Conservation (phyloP, 495 filamentous ascomycete genomes). For the Lophiostoma macrostomum region DNA sequence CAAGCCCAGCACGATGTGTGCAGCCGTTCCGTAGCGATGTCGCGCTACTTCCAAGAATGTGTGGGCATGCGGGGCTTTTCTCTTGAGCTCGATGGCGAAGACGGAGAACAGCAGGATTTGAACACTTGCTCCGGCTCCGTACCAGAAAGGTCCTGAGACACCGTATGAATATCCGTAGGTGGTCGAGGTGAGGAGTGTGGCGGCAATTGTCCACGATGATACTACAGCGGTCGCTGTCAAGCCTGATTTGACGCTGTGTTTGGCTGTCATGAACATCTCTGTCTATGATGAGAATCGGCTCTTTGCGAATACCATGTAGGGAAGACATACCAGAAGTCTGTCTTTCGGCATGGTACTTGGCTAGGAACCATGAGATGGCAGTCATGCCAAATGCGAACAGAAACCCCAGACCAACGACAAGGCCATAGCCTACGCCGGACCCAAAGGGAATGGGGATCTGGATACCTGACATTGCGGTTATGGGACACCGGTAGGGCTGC, state of each 20-base stretch:
- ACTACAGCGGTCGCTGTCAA: conserved; percentile 51
- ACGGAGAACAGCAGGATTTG: conserved; percentile 33
- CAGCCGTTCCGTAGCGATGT: conserved; percentile 41
- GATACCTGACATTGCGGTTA: no score
- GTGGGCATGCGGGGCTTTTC: conserved; percentile 31
- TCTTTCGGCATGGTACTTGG: no score
- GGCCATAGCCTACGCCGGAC: no score
- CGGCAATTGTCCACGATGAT: conserved; percentile 23
- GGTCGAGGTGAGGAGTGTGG: conserved; percentile 14
- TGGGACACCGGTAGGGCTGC: no score
- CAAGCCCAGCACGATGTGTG: conserved; percentile 54
- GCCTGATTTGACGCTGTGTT: conserved; percentile 48
- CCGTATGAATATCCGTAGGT: conserved; percentile 37
- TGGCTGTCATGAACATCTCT: conserved; percentile 56
- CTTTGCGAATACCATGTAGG: no score
- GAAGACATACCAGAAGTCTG: no score
- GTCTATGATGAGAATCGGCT: no score
- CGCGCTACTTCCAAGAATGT: conserved; percentile 32
- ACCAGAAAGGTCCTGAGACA: conserved; percentile 30
- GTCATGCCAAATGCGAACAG: no score
- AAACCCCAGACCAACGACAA: no score
- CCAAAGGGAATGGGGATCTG: no score
- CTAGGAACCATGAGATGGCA: no score
- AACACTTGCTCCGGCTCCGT: conserved; percentile 24
- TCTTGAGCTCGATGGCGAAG: conserved; percentile 27